Conservation (phyloP, 352 stramenopile species). For the Thalassiosira mediterranea region DNA sequence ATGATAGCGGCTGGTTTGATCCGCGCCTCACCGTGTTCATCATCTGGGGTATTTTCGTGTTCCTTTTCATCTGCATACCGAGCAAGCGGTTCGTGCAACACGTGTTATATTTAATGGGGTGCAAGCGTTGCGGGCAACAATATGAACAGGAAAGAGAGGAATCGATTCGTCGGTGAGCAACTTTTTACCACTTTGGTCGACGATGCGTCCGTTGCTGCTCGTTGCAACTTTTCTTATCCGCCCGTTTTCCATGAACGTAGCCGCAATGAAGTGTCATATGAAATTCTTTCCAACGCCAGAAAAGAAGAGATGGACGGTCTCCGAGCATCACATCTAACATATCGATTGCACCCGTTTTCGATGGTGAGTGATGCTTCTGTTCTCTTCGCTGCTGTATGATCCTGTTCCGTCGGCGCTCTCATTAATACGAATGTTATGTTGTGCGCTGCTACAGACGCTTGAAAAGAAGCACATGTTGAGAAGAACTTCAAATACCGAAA, state of each 20-base stretch:
- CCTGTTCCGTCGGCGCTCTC: too few species aligned
- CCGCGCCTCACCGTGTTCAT: conserved; percentile 42
- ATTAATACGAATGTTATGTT: too few species aligned
- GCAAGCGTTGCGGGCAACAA: conserved; percentile 25
- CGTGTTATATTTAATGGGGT: conserved; percentile 22
- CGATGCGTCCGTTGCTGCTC: neutral
- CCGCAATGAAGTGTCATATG: conserved; percentile 9
- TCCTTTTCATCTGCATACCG: conserved; percentile 39
- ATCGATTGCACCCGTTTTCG: conserved; percentile 10
- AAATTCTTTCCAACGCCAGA: conserved; percentile 29
- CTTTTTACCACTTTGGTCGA: too few species aligned
- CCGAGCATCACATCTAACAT: conserved; percentile 7
- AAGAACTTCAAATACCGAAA: conserved; percentile 7
- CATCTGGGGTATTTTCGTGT: conserved; percentile 41
- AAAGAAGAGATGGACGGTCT: conserved; percentile 33
- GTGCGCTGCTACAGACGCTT: conserved; percentile 36
- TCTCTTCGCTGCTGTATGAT: too few species aligned
- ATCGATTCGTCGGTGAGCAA: neutral
- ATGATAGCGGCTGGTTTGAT: conserved; percentile 19
- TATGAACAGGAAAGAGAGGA: neutral
- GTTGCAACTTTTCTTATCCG: too few species aligned
- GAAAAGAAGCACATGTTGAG: conserved; percentile 44
- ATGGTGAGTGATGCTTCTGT: conserved; percentile 6
- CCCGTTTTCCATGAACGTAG: too few species aligned
- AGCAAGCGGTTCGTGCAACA: conserved; percentile 14